Evolutionary conservation across 2,329 filamentous ascomycete genomes (phyloP).

Genomic region (Verticillium albo-atrum): DNA sequence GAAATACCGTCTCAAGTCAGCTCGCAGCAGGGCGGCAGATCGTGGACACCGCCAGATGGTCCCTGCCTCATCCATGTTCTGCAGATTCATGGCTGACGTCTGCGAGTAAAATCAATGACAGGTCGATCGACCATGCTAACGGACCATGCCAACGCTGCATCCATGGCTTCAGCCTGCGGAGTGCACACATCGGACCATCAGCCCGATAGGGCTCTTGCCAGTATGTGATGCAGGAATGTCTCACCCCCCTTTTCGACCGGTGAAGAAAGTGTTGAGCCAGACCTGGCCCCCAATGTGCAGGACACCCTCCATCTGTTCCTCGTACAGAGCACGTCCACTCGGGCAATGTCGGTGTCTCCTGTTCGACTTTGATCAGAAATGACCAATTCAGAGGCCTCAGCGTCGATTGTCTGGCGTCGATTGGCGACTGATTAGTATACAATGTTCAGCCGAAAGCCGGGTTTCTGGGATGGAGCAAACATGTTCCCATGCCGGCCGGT

Average conservation of each 20-base stretch:
- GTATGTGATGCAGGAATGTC: neutral
- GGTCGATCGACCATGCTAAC: neutral
- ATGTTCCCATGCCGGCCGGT: neutral
- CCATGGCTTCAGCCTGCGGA: too few relatives aligned
- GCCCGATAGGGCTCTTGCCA: neutral
- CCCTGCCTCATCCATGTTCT: neutral
- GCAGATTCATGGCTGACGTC: neutral
- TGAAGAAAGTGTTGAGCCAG: neutral
- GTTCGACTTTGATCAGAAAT: neutral
- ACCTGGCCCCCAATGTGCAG: neutral
- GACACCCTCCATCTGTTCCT: neutral
- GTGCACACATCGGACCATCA: neutral
- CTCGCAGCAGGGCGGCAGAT: neutral
- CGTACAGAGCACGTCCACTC: neutral
- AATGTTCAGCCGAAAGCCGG: neutral
- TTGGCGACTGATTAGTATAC: neutral
- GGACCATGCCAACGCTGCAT: too few relatives aligned
- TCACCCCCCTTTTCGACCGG: neutral
- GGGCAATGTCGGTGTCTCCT: neutral
- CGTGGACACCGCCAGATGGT: neutral
- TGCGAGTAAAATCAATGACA: neutral
- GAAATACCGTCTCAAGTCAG: neutral
- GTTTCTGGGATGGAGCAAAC: neutral
- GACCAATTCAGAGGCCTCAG: neutral
- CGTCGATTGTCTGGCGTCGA: neutral